Evolutionary conservation across 768 basidiomycete species (phyloP).

Genomic region (Inosperma sp.): DNA sequence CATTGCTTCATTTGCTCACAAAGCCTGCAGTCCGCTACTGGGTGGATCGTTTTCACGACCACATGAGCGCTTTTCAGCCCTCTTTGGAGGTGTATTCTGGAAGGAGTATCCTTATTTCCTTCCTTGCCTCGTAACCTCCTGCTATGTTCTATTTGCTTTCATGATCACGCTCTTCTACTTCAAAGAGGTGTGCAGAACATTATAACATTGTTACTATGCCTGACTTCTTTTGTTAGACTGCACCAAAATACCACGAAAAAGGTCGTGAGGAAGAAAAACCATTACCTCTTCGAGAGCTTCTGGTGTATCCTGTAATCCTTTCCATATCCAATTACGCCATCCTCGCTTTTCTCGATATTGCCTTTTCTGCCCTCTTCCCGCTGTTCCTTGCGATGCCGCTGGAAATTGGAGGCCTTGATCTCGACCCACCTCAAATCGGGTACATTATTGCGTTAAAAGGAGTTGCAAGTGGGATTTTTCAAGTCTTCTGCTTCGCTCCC

Average conservation of each 20-base stretch:
- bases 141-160: conserved; percentile 32
- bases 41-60: conserved; percentile 69
- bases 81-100: conserved; percentile 56
- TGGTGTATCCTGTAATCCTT: conserved; percentile 55
- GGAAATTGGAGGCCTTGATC: conserved; percentile 61
- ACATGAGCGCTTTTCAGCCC: conserved; percentile 56
- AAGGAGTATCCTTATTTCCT: conserved; percentile 71
- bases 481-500: conserved; percentile 39
- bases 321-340: conserved; percentile 63
- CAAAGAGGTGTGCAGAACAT: conserved; percentile 36
- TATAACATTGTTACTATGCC: neutral
- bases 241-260: conserved; percentile 3
- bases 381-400: conserved; percentile 69
- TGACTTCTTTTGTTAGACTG: conserved; percentile 23
- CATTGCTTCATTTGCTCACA: conserved; percentile 7
- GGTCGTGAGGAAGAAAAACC: conserved; percentile 22
- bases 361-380: conserved; percentile 50
- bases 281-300: conserved; percentile 38
- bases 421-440: conserved; percentile 59
- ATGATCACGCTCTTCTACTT: conserved; percentile 33
- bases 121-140: conserved; percentile 46
- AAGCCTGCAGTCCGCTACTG: conserved; percentile 47
- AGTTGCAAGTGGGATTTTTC: conserved; percentile 36
- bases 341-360: conserved; percentile 61
- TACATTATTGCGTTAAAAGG: conserved; percentile 45